Conservation (phyloP, 1,284 basidiomycete species). For the Ustilago bromivora region DNA sequence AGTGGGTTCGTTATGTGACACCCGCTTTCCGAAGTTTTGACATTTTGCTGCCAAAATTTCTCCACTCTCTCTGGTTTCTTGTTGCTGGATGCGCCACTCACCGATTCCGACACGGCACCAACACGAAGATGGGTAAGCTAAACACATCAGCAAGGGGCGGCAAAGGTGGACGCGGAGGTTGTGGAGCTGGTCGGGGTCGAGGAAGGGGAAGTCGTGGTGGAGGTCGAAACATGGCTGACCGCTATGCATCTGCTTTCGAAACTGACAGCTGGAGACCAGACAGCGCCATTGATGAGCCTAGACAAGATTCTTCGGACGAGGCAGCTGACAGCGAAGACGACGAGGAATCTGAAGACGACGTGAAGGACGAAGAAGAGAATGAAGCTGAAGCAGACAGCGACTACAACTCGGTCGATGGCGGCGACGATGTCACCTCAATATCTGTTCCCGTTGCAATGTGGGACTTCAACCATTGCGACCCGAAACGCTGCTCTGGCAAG, state of each 20-base stretch:
- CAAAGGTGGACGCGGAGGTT: slow-evolving; percentile 34
- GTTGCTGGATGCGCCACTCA: background rate
- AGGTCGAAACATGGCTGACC: slow-evolving; percentile 32
- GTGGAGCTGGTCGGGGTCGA: slow-evolving; percentile 32
- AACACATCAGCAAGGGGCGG: slow-evolving; percentile 33
- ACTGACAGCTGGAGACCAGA: slow-evolving; percentile 51
- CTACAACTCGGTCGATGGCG: slow-evolving; percentile 42
- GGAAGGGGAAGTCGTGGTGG: slow-evolving; percentile 43
- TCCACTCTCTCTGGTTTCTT: slow-evolving; percentile 29
- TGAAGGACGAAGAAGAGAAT: slow-evolving; percentile 15
- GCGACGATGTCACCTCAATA: slow-evolving; percentile 42
- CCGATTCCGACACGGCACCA: background rate
- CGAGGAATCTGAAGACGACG: slow-evolving; percentile 11
- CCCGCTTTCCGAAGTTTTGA: slow-evolving; percentile 4
- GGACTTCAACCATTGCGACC: slow-evolving; percentile 97
- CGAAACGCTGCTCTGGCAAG: slow-evolving; percentile 92
- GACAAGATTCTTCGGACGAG: slow-evolving; percentile 8
- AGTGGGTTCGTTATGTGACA: background rate
- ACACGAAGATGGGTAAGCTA: slow-evolving; percentile 30
- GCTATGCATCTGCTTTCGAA: slow-evolving; percentile 42
- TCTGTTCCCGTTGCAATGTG: slow-evolving; percentile 65
- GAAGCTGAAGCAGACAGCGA: slow-evolving; percentile 36
- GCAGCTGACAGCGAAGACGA: slow-evolving; percentile 14
- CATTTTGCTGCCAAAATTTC: slow-evolving; percentile 12
- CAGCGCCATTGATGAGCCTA: slow-evolving; percentile 50